Evolutionary conservation across 805 yeast species (phyloP).

Genomic region (Yarrowia deformans): DNA sequence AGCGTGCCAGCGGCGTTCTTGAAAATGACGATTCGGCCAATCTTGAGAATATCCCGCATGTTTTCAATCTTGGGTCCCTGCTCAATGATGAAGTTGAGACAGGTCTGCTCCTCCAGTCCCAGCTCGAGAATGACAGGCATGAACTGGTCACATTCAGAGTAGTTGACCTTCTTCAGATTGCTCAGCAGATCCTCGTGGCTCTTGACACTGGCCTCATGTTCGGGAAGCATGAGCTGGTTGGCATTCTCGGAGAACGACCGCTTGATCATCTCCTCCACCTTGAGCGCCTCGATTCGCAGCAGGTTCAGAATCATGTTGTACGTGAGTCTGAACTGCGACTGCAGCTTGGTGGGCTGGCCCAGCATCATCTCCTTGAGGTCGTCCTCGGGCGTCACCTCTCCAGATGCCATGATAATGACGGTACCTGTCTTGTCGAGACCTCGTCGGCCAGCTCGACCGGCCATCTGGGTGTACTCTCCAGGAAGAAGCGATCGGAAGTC

Average conservation of each 20-base stretch:
- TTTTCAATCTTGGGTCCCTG: conserved; percentile 19
- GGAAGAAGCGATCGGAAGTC: conserved; percentile 82
- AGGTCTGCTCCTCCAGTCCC: neutral
- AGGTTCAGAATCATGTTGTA: conserved; percentile 94
- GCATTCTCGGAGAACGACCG: conserved; percentile 93
- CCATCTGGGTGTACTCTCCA: conserved; percentile 99
- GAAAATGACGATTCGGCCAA: conserved; percentile 53
- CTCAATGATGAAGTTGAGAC: conserved; percentile 14
- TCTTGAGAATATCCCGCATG: conserved; percentile 52
- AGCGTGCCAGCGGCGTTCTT: conserved; percentile 24
- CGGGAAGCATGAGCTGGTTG: conserved; percentile 83
- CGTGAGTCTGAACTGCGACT: conserved; percentile 91
- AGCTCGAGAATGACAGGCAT: conserved; percentile 45
- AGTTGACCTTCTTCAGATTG: conserved; percentile 46
- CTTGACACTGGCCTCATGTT: conserved; percentile 73
- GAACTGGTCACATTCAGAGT: conserved; percentile 51
- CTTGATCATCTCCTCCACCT: conserved; percentile 98
- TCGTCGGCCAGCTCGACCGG: conserved; percentile 98
- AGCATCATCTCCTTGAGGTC: conserved; percentile 80
- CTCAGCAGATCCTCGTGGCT: conserved; percentile 59
- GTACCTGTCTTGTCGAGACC: conserved; percentile 95
- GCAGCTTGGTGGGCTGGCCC: conserved; percentile 88
- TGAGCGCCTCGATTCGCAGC: conserved; percentile 88
- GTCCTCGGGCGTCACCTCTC: conserved; percentile 49
- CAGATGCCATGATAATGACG: conserved; percentile 82